A percentile compares a stretch with the other conserved stretches of the same genome.
phyloP scores from a whole-genome alignment of 306 rosid genomes.

The Medicago ruthenica region DNA sequence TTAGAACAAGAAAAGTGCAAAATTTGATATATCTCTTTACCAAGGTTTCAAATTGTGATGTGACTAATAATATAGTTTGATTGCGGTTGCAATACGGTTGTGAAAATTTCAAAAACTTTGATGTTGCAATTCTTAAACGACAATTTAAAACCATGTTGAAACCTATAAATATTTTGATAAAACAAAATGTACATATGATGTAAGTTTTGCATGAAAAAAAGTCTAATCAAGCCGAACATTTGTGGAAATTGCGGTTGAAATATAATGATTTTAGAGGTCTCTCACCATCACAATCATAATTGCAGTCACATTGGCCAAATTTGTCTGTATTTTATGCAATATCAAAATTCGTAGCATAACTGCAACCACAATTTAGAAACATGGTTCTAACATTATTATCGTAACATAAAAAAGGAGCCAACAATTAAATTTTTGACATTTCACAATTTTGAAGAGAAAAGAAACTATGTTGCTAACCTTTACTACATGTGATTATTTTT shows the following conservation, averaged over 20 bases:
- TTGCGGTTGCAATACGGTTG: not conserved
- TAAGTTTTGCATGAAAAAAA: constrained; percentile 5
- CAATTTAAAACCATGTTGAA: constrained; percentile 2
- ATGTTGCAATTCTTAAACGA: not conserved
- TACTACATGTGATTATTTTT: constrained; percentile 20
- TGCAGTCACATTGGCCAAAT: not conserved
- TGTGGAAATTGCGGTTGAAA: not conserved
- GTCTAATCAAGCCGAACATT: not conserved
- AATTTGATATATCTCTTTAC: constrained; percentile 5
- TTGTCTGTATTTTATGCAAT: not conserved
- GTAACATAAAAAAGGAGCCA: constrained; percentile 3
- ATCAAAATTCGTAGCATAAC: not conserved
- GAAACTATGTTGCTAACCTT: constrained; percentile 20
- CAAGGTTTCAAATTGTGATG: not conserved
- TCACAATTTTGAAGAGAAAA: not conserved
- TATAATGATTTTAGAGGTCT: not conserved
- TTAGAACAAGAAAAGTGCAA: not conserved
- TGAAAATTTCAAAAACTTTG: not conserved
- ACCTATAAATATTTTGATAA: constrained; percentile 3
- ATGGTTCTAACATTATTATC: not conserved
- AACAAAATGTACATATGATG: not conserved
- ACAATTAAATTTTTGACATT: not conserved
- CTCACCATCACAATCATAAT: not conserved
- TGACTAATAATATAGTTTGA: not conserved
- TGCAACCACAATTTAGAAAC: not conserved